Evolutionary conservation across 495 filamentous ascomycete species (phyloP), one percentile per base, ranked within the genome.

Genomic region (Neurospora sp.): DNA sequence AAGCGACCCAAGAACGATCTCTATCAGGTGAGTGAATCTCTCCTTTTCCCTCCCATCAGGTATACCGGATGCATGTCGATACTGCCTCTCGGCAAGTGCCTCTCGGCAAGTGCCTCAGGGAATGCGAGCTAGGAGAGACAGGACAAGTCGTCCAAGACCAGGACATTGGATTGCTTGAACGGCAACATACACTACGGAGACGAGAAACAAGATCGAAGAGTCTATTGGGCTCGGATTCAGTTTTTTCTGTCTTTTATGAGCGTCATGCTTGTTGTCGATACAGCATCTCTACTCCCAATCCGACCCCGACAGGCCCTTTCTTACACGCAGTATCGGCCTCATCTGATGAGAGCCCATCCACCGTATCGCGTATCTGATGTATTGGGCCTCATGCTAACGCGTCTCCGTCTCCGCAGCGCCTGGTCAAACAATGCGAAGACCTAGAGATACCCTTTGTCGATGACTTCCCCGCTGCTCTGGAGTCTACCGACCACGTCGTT

Each of bases 1-100:
- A 98, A 97, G 80, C 89, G 91, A 72, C 88, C 89, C 79, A 94
- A 94, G 80, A 96, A 95, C 77, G 94, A 96, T 43, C 86, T 98
- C 19, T 98, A 97, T 79, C 87, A 92, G 85, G 92, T 93, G 78
- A 72, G 83, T 70, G 36, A 40, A n/a, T 71, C 3, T 17, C 72
- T 34, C 17, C 8, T 70, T 70, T 69, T 38, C 48, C 9, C 45
- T 54, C 10, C 10, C 10, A 54, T 13, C 24, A 62, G 45, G 28
- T 54, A 15, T 48, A 3, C 24, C n/a, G 36, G 39, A 5, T 28
- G 34, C 3, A 70, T 2, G 69, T 70, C 34, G 69, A 37, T 2
- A 43, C 19, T 45, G 3, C 43, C 19, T 45, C 19, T 1, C 42
- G 3, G 19, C n/a, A 7, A 40, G n/a, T 21, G 43, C 9, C 2